Percentiles rank a stretch among this genome's conserved stretches.
phyloP scores from a whole-genome alignment of 768 basidiomycete species.

The Tulasnella sp. region DNA sequence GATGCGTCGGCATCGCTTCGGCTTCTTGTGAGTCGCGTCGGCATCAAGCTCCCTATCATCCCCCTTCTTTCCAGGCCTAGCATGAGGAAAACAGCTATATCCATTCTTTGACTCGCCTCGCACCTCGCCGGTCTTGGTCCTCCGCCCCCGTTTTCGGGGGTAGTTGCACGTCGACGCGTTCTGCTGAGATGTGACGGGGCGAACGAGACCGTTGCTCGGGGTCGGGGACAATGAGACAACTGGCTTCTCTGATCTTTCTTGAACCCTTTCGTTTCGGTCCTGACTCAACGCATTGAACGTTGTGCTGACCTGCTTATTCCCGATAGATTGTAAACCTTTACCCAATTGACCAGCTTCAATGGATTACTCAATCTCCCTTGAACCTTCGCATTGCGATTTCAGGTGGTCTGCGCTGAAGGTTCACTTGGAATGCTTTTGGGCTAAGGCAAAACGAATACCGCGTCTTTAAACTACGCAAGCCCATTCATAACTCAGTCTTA shows the following conservation, averaged over 20 bases:
- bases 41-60: background rate
- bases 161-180: background rate
- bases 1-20: background rate
- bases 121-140: background rate
- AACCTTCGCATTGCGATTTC: too few species aligned
- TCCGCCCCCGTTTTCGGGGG: background rate
- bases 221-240: background rate
- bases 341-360: too few species aligned
- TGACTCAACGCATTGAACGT: background rate
- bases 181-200: background rate
- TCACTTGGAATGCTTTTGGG: too few species aligned
- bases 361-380: too few species aligned
- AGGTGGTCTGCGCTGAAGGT: too few species aligned
- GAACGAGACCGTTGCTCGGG: background rate
- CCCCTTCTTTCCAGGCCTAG: background rate
- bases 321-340: background rate
- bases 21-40: background rate
- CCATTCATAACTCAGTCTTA: too few species aligned
- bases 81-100: background rate
- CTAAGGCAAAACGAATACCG: too few species aligned
- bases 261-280: background rate
- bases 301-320: background rate
- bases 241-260: background rate
- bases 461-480: too few species aligned
- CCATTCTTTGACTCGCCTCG: background rate